Evolutionary conservation across 164 flowering plant species (phyloP).

Genomic region (Echeveria elegans): DNA sequence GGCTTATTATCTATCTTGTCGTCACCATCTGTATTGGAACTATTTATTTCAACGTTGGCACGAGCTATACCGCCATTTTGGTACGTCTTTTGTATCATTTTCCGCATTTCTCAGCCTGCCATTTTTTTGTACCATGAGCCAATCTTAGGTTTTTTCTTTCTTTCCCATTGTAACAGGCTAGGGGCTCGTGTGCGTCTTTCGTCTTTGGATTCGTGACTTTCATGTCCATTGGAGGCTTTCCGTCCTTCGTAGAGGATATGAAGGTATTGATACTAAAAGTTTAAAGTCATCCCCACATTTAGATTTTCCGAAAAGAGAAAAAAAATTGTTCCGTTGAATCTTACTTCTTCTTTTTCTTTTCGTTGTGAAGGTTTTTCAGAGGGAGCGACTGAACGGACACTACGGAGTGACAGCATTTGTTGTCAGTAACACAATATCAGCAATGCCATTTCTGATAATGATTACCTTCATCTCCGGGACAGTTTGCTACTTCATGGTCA

Average conservation of each 20-base stretch:
- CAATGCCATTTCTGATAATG: slow-evolving; percentile 76
- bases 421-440: slow-evolving; percentile 85
- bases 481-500: slow-evolving; percentile 86
- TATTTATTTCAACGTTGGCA: slow-evolving; percentile 72
- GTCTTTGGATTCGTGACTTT: slow-evolving; percentile 92
- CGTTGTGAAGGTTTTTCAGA: slow-evolving; percentile 72
- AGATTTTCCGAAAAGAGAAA: neutral
- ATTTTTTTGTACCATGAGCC: neutral
- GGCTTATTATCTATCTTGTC: slow-evolving; percentile 75
- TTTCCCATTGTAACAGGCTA: slow-evolving; percentile 86
- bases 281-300: neutral
- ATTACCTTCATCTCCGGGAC: slow-evolving; percentile 83
- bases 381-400: slow-evolving; percentile 90
- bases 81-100: slow-evolving; percentile 37
- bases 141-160: neutral
- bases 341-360: no score
- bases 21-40: slow-evolving; percentile 88
- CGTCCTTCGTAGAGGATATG: slow-evolving; percentile 97
- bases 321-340: slow-evolving; percentile 3
- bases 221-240: slow-evolving; percentile 98
- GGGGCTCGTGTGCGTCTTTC: slow-evolving; percentile 88
- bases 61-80: slow-evolving; percentile 70
- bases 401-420: slow-evolving; percentile 80
- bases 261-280: slow-evolving; percentile 36
- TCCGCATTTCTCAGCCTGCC: no score